Conservation (phyloP, 148 eudicot species). For the Rhododendron vialii region DNA sequence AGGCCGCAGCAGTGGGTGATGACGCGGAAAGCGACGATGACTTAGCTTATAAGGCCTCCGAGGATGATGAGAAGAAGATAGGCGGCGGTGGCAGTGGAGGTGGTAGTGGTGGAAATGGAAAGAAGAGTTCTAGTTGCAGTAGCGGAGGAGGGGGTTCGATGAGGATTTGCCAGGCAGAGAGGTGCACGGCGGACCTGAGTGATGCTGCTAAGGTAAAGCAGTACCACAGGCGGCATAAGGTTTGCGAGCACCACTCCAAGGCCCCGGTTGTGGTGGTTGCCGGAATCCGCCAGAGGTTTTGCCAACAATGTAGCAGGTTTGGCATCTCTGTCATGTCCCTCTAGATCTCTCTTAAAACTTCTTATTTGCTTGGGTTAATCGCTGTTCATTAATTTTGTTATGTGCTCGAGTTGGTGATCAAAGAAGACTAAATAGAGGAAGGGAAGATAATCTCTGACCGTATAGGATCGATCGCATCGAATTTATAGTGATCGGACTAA, state of each 20-base stretch:
- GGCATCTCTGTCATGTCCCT: neutral
- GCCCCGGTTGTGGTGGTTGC: slow-evolving; percentile 37
- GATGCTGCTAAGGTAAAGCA: slow-evolving; percentile 26
- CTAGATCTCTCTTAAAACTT: neutral
- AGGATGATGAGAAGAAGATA: slow-evolving; percentile 11
- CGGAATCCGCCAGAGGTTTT: slow-evolving; percentile 48
- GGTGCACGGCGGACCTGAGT: slow-evolving; percentile 32
- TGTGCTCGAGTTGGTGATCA: neutral
- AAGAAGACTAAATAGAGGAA: no score
- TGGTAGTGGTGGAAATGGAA: neutral
- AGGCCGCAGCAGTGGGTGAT: slow-evolving; percentile 30
- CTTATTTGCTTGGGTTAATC: neutral
- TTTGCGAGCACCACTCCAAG: slow-evolving; percentile 50
- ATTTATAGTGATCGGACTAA: no score
- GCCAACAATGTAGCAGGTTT: slow-evolving; percentile 62
- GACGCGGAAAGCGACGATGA: neutral
- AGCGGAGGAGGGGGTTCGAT: no score
- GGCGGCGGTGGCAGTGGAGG: neutral
- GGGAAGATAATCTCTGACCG: neutral
- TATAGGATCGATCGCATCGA: no score
- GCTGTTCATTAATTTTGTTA: neutral
- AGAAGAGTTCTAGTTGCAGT: neutral
- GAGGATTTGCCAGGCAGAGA: slow-evolving; percentile 40
- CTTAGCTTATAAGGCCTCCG: neutral
- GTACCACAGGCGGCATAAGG: slow-evolving; percentile 49